phyloP scores from a whole-genome alignment of 768 basidiomycete species.

The Pseudohyphozyma bogoriensis region DNA sequence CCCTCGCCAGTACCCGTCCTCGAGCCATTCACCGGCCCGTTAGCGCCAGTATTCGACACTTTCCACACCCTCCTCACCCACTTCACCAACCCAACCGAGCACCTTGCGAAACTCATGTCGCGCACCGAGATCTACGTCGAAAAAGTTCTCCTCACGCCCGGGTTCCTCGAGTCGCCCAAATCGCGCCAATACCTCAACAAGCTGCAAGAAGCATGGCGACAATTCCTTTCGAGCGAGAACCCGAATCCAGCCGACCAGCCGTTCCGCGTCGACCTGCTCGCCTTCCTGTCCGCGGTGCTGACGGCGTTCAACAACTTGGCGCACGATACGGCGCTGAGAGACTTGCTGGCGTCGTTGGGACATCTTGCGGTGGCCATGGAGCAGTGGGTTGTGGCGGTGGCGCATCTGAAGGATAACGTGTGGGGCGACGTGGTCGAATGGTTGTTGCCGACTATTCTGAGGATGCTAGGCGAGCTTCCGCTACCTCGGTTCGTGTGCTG shows the following conservation, averaged over 20 bases:
- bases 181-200: too few relatives aligned
- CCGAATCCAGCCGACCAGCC: too few relatives aligned
- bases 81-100: not conserved
- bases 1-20: conserved; percentile 57
- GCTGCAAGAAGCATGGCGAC: too few relatives aligned
- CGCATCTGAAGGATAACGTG: not conserved
- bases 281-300: not conserved
- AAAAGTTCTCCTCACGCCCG: not conserved
- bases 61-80: not conserved
- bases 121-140: conserved; percentile 1
- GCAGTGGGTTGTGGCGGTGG: not conserved
- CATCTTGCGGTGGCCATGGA: not conserved
- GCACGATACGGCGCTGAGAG: not conserved
- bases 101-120: not conserved
- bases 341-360: not conserved
- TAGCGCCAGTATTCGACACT: not conserved
- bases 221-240: not conserved
- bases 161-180: conserved; percentile 1
- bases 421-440: conserved; percentile 24
- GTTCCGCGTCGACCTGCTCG: not conserved
- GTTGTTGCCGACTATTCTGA: conserved; percentile 16
- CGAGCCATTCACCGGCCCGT: conserved; percentile 22
- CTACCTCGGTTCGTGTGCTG: conserved; percentile 14
- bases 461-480: conserved; percentile 11
- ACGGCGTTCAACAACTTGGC: not conserved